phyloP scores from a whole-genome alignment of 2,329 filamentous ascomycete species.

The Trichophyton rubrum region DNA sequence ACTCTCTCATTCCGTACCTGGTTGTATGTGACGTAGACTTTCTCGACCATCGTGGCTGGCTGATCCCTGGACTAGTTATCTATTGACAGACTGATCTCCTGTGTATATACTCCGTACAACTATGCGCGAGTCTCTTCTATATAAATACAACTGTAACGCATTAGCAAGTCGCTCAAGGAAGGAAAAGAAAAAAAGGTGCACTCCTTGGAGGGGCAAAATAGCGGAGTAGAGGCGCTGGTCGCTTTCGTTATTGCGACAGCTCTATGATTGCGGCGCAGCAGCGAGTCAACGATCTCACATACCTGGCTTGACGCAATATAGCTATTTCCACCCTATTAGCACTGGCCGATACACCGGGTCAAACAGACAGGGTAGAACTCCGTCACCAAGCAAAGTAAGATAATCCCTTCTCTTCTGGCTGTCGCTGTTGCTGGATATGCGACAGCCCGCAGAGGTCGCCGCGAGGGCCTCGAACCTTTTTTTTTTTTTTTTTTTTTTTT shows the following conservation, averaged over 20 bases:
- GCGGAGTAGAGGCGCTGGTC: background rate
- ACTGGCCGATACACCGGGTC: too few species aligned
- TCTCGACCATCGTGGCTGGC: conserved; percentile 58
- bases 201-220: background rate
- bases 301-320: background rate
- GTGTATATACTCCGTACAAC: too few species aligned
- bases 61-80: background rate
- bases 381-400: background rate
- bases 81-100: too few species aligned
- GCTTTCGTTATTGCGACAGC: background rate
- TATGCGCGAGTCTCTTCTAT: background rate
- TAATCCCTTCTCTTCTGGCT: background rate
- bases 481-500: background rate
- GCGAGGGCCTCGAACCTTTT: background rate
- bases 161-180: background rate
- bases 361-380: too few species aligned
- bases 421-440: background rate
- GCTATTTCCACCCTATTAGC: too few species aligned
- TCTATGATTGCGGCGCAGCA: background rate
- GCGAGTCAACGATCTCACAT: background rate
- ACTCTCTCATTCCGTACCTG: conserved; percentile 46
- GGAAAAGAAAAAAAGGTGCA: background rate
- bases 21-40: conserved; percentile 85
- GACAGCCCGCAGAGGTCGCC: background rate
- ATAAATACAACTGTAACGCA: background rate